Evolutionary conservation across 2,329 filamentous ascomycete genomes (phyloP), one percentile per base, ranked within the genome.

Genomic region (Xylaria digitata): DNA sequence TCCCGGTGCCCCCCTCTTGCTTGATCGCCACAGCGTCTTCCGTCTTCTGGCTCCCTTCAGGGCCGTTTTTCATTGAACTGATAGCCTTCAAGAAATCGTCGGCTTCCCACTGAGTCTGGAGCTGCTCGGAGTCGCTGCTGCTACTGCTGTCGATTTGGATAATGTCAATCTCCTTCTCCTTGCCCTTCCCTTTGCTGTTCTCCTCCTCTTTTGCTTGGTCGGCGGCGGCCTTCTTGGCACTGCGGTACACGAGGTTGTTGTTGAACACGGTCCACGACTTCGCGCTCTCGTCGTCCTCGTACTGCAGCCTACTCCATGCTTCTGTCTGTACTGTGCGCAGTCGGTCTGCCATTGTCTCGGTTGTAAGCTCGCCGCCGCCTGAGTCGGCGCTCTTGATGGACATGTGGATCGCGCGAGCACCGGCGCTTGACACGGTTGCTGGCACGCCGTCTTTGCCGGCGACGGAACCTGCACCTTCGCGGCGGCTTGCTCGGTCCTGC

Each of bases 311-410:
- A 70, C 88, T 87, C 96, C 96, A 99, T 63, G 85, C 82, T 77
- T 99, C 95, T 59, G 89, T 87, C 81, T 96, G 92, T 49, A 96
- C 93, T 50, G 85, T 82, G 72, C 91, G 88, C 70, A 98, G 86
- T 34, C 93, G 88, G 75, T 91, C 86, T 68, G 87, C 90, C 83
- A 91, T 96, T 42, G 89, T 94, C 71, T 92, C 87, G 26, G 87
- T 89, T 13, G 88, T 84, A 62, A 88, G 83, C 15, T 86, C 82
- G 58, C 91, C 90, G 63, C 89, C 89, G 72, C 68, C 59, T 13
- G 91, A 89, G 53, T 88, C 87, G 1, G 88, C 87, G 43, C 89
- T 89, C 82, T 96, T 97, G 75, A 96, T 90, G 34, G 92, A 93
- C 82, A 97, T 92, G 79, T 96, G 91, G 73, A 97, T 92, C 17